Base-by-base conservation (phyloP, 495 filamentous ascomycete species). In the Penicillium lividum region DNA sequence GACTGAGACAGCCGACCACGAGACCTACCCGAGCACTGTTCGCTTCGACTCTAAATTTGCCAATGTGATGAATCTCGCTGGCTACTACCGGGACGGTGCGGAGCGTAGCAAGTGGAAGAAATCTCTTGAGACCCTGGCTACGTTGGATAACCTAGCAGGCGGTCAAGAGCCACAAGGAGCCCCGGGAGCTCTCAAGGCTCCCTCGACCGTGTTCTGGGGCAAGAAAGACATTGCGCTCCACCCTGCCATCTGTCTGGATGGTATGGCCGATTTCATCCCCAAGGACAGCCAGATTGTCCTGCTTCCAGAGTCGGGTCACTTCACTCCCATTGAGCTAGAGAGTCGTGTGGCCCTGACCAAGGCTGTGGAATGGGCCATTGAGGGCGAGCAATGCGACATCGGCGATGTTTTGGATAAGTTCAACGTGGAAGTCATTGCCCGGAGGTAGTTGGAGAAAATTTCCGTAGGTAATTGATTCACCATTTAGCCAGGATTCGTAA, bases 121-220 rank as follows among this genome's bases (percentile, higher is more conserved):
- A 59, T 79, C 77, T 5, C 54, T 78, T 22, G 71, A 82, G 54
- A 82, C 77, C 1, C 67, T 82, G 68, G 58, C 22, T 68, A 15
- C 38, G 15, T 16, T 84, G n/a, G 72, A 76, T 58, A 68, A 66
- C 27, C 66, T 83, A 51, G 62, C 72, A 5, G 51, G 59, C 1
- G 70, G 68, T 9, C 54, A 58, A 8, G 60, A 59, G 59, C 61
- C 13, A 82, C 53, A 74, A 81, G 25, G 75, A 81, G 15, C 75
- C 6, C 58, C 67, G 5, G 79, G 81, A 0, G 63, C 69, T 8
- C 54, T 85, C 28, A 80, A 78, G 51, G 75, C 77, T 27, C 71
- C 66, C 28, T 68, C 79, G 7, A 84, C 82, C 16, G 58, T 84
- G n/a, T 55, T 85, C 27, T 81, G 79, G 73, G 82, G 83, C n/a